These are phyloP conservation scores for Letharia columbiana DNA, from an alignment of 495 filamentous ascomycete genomes.

Conservation along the genomic window DNA sequence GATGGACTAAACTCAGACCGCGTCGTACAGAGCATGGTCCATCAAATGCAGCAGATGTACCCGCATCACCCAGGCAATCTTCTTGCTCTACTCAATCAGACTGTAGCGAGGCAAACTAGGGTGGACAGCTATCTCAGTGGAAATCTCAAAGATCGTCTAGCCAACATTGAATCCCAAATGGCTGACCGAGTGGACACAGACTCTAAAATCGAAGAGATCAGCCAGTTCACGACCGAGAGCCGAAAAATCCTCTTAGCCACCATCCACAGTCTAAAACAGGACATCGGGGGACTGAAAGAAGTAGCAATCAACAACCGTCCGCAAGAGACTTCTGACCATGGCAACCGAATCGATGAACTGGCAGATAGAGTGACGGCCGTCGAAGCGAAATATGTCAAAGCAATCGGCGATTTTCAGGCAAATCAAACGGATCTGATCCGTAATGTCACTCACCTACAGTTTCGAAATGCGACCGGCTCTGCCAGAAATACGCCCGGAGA, in stretches of 20 bases:
- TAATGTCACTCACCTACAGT: neutral
- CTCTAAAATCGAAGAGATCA: neutral
- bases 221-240: neutral
- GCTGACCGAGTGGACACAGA: neutral
- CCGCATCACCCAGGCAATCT: conserved; percentile 9
- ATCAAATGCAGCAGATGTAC: conserved; percentile 14
- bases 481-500: neutral
- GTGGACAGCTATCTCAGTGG: conserved; percentile 7
- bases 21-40: conserved; percentile 7
- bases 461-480: neutral
- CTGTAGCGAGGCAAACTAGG: neutral
- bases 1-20: conserved; percentile 13
- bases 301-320: too few relatives aligned
- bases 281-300: neutral
- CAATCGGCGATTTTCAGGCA: neutral
- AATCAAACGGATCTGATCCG: neutral
- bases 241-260: neutral
- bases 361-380: neutral
- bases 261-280: neutral
- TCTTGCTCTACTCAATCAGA: neutral
- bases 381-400: neutral
- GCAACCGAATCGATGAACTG: neutral
- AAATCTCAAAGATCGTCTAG: neutral
- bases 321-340: neutral
- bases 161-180: neutral